phyloP scores from a whole-genome alignment of 2,329 filamentous ascomycete genomes.

The Alternaria rosae region DNA sequence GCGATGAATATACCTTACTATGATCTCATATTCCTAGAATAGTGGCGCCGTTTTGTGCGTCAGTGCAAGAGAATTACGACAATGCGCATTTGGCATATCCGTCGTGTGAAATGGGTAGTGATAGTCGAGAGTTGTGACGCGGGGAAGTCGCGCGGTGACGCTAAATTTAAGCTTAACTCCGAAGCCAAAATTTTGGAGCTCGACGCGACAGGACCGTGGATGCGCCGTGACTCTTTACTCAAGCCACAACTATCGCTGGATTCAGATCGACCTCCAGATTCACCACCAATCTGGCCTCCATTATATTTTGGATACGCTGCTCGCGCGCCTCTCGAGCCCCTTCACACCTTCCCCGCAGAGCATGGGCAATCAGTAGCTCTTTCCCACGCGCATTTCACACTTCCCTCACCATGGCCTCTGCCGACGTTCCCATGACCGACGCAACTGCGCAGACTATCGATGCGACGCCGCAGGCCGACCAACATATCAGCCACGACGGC shows the following conservation, averaged over 20 bases:
- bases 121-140: constrained; percentile 1
- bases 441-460: constrained; percentile 32
- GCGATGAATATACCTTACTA: no score
- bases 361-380: constrained; percentile 39
- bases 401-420: constrained; percentile 27
- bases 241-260: background rate
- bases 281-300: constrained; percentile 30
- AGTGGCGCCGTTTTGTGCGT: background rate
- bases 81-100: background rate
- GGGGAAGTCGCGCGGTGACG: constrained; percentile 25
- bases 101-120: background rate
- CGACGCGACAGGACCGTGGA: constrained; percentile 16
- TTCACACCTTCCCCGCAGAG: constrained; percentile 19
- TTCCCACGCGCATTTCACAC: constrained; percentile 27
- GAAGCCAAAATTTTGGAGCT: constrained; percentile 35
- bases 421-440: constrained; percentile 21
- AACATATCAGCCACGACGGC: constrained; percentile 54
- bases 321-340: constrained; percentile 31
- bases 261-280: background rate
- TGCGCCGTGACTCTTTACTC: constrained; percentile 4
- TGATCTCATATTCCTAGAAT: no score
- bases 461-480: constrained; percentile 37
- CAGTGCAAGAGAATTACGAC: background rate
- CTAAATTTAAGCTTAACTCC: constrained; percentile 44
- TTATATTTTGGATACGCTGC: constrained; percentile 16